Evolutionary conservation across 306 rosid species (phyloP), one percentile per base, ranked within the genome.

Genomic region (Vachellia pachyceras): DNA sequence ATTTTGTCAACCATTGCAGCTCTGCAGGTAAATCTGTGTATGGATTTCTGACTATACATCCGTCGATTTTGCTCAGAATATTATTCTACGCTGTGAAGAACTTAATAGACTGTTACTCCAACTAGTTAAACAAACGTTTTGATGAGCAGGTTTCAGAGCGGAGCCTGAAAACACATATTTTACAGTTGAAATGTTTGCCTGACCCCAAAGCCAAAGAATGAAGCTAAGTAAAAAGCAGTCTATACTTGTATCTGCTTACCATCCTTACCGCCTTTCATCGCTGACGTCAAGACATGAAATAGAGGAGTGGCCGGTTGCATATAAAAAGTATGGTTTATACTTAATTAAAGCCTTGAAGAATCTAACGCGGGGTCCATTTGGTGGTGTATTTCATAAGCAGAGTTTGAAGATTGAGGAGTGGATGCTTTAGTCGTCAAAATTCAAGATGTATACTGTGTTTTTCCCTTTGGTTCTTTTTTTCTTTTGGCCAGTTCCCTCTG

Each of bases 121-220:
- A 69, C 63, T 61, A 40, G 60, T 14, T 33, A 52, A 50, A 3
- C 22, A 75, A 84, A 9, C 23, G 6, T 84, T 77, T 40, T 73
- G 50, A 33, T 86, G 83, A 41, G 71, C 97, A 93, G 98, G 96
- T 95, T 85, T 87, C 75, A 80, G 97, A 91, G 81, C 77, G 81
- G 82, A 93, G 99, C 91, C 75, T 91, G 87, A 88, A 89, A 89
- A 80, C 97, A 45, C 96, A 95, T 80, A 72, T 83, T 72, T 44
- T 90, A 84, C 98, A 95, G 86, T 75, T 79, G 79, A 86, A 88
- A 80, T 82, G 90, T 63, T 69, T 75, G 77, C 81, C 67, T 69
- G 72, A 79, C 81, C 83, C 76, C 61, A 84, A 70, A 90, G 82
- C 82, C 79, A 84, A 71, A 64, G 82, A 78, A 72, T 73, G 72